Evolutionary conservation across 1,284 basidiomycete species (phyloP).

Genomic region (Ustilago cynodontis): DNA sequence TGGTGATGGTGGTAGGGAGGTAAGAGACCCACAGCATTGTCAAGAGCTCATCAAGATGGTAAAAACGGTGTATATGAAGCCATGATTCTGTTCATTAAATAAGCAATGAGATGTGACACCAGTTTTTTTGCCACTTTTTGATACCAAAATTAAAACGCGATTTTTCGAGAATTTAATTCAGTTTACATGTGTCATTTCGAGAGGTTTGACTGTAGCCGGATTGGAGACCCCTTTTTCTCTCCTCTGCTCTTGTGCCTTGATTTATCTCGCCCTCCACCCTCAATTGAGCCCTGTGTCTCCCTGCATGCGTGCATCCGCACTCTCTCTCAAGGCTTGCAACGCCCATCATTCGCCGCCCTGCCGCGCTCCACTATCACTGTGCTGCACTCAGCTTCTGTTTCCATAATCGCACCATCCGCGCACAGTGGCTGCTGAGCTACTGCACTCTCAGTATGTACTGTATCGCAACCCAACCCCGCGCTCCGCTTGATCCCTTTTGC

Average conservation of each 20-base stretch:
- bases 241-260: constrained; percentile 3
- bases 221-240: not conserved
- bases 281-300: no score
- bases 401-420: constrained; percentile 18
- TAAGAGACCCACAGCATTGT: no score
- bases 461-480: constrained; percentile 8
- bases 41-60: no score
- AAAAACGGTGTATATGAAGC: no score
- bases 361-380: constrained; percentile 3
- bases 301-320: constrained; percentile 9
- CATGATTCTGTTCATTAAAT: no score
- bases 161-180: no score
- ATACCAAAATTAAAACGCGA: no score
- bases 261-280: constrained; percentile 11
- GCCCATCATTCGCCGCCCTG: not conserved
- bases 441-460: not conserved
- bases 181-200: no score
- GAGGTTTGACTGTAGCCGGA: no score
- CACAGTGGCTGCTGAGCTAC: constrained; percentile 29
- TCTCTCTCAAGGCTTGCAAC: not conserved
- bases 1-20: no score
- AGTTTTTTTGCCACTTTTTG: no score
- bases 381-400: not conserved
- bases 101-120: no score
- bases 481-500: constrained; percentile 61